Conservation (phyloP, 352 stramenopile species). For the Pythium vanterpoolii region DNA sequence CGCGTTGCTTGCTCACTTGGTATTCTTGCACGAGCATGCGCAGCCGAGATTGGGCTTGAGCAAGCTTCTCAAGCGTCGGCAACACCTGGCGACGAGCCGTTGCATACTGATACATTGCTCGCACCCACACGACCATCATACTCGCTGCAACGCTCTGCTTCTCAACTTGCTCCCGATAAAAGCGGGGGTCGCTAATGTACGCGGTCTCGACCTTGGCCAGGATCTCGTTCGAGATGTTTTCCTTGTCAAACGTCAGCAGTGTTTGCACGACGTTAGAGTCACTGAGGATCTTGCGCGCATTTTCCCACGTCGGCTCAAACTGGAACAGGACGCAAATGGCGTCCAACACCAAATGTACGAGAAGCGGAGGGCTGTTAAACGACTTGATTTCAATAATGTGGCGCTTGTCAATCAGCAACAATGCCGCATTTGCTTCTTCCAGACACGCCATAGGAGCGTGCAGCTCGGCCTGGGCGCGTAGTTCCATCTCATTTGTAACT, state of each 20-base stretch:
- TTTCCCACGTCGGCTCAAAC: conserved; percentile 73
- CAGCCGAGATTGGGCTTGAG: conserved; percentile 49
- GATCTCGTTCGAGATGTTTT: conserved; percentile 41
- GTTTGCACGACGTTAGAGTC: conserved; percentile 70
- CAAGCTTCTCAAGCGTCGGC: conserved; percentile 64
- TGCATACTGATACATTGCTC: conserved; percentile 65
- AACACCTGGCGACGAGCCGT: conserved; percentile 42
- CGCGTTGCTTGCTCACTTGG: conserved; percentile 61
- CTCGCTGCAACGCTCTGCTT: conserved; percentile 74
- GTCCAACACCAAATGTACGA: conserved; percentile 71
- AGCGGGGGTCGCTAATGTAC: conserved; percentile 52
- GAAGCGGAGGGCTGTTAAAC: conserved; percentile 62
- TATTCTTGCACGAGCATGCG: conserved; percentile 60
- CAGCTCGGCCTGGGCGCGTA: conserved; percentile 49
- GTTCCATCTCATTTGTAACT: conserved; percentile 63
- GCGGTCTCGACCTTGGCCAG: conserved; percentile 39
- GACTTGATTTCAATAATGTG: conserved; percentile 86
- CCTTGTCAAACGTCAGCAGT: conserved; percentile 72
- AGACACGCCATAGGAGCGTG: conserved; percentile 56
- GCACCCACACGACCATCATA: conserved; percentile 76
- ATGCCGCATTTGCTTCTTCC: conserved; percentile 59
- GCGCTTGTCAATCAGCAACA: conserved; percentile 62
- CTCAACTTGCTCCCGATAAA: conserved; percentile 65
- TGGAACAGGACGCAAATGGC: conserved; percentile 71
- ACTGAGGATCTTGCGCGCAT: conserved; percentile 52